Conservation (phyloP, 2,329 filamentous ascomycete genomes). For the Dothistroma pini region DNA sequence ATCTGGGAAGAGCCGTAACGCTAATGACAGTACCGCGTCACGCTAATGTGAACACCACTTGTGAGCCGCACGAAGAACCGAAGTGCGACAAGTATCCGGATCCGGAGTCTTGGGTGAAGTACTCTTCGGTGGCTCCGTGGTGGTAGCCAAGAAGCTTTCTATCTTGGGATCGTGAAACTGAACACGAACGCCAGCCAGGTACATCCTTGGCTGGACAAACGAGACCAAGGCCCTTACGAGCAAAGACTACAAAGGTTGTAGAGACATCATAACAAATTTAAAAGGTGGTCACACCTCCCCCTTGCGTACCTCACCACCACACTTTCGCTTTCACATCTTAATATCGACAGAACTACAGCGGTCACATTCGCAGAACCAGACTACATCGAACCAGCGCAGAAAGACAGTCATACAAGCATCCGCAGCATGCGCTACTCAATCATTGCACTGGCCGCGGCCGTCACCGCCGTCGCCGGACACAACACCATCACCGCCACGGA, state of each 20-base stretch:
- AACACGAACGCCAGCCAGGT: not conserved
- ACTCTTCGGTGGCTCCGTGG: not conserved
- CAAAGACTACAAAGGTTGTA: not conserved
- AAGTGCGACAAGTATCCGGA: not conserved
- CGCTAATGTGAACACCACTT: too few relatives aligned
- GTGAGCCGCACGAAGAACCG: too few relatives aligned
- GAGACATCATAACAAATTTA: not conserved
- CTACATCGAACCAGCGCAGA: not conserved
- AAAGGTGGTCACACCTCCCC: not conserved
- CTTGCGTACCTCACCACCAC: not conserved
- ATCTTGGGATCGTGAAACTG: not conserved
- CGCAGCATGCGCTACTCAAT: slow-evolving; percentile 18
- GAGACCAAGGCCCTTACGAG: not conserved
- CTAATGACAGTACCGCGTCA: too few relatives aligned
- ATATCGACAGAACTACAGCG: not conserved
- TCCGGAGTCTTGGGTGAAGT: not conserved
- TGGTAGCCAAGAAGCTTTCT: not conserved
- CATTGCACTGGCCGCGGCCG: slow-evolving; percentile 13
- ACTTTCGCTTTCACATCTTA: not conserved
- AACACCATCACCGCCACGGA: slow-evolving; percentile 6
- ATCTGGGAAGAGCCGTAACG: too few relatives aligned
- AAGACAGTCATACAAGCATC: not conserved
- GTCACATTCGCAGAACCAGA: not conserved
- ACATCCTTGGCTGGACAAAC: not conserved
- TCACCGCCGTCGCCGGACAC: not conserved